Percentiles rank a stretch among this genome's conserved stretches.
These are phyloP conservation scores for Fusarium acutatum DNA, from an alignment of 2,329 filamentous ascomycete species.

Conservation along the genomic window DNA sequence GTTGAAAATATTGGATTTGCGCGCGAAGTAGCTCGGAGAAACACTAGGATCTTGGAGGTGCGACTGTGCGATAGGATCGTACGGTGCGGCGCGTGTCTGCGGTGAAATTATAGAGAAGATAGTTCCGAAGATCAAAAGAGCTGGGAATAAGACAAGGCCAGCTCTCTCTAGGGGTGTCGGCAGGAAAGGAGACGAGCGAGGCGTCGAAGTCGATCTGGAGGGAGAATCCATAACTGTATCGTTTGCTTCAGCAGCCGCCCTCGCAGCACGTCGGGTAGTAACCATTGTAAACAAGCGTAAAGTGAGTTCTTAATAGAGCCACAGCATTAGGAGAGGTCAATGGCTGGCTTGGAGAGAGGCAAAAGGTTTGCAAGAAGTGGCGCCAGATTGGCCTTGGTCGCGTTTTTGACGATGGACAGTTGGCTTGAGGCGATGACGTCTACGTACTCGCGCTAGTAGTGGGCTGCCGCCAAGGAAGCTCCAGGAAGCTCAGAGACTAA, in stretches of 20 bases:
- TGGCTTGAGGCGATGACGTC: conserved; percentile 39
- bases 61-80: conserved; percentile 69
- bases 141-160: conserved; percentile 76
- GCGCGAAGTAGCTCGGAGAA: conserved; percentile 88
- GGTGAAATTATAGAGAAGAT: conserved; percentile 83
- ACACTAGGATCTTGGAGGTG: conserved; percentile 63
- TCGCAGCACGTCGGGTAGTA: conserved; percentile 40
- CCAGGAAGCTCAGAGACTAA: background rate
- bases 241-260: conserved; percentile 20
- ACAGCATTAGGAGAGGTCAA: conserved; percentile 5
- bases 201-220: conserved; percentile 31
- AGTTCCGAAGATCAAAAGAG: conserved; percentile 81
- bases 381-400: conserved; percentile 11
- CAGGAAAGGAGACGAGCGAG: conserved; percentile 66
- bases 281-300: conserved; percentile 33
- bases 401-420: conserved; percentile 20
- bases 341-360: background rate
- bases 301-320: background rate
- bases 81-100: conserved; percentile 68
- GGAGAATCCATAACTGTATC: conserved; percentile 22
- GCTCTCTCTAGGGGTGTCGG: conserved; percentile 74
- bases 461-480: conserved; percentile 19
- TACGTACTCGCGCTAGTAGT: conserved; percentile 24
- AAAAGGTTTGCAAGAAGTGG: background rate
- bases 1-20: conserved; percentile 94